Conservation (phyloP, 108 stramenopile genomes). For the Conticribra guillardii region DNA sequence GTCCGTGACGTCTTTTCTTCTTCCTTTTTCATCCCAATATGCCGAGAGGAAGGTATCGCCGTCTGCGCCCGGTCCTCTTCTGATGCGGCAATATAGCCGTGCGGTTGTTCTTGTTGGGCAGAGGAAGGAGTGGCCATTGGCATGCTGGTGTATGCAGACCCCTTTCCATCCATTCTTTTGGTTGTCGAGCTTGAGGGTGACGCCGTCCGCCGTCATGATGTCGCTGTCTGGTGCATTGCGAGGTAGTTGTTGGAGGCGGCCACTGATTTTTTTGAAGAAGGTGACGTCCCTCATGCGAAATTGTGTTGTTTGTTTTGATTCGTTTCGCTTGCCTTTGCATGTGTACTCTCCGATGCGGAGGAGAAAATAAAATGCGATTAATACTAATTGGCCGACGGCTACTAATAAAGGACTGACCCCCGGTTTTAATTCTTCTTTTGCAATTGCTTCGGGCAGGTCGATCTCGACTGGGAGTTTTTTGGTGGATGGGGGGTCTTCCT, state of each 20-base stretch:
- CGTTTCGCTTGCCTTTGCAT: neutral
- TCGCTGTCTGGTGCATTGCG: neutral
- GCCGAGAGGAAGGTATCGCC: neutral
- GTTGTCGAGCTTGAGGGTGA: neutral
- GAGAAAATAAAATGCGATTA: slow-evolving; percentile 3
- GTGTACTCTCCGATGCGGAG: slow-evolving; percentile 7
- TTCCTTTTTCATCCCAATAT: neutral
- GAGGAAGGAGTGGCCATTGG: neutral
- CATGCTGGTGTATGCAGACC: neutral
- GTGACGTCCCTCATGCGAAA: neutral
- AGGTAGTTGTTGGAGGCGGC: neutral
- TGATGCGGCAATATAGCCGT: too few species aligned
- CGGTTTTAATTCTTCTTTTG: neutral
- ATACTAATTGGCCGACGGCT: neutral
- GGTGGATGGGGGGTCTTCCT: neutral
- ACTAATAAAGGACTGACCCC: neutral
- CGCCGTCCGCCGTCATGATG: neutral
- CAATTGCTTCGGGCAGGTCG: neutral
- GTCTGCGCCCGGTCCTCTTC: too few species aligned
- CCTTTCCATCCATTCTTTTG: neutral
- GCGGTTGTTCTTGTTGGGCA: neutral
- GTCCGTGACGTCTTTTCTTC: neutral
- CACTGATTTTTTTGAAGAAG: neutral
- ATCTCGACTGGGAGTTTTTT: slow-evolving; percentile 2
- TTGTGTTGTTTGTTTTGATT: slow-evolving; percentile 6